Base-by-base conservation (phyloP, 345 rosid species). In the Durio zibethinus region DNA sequence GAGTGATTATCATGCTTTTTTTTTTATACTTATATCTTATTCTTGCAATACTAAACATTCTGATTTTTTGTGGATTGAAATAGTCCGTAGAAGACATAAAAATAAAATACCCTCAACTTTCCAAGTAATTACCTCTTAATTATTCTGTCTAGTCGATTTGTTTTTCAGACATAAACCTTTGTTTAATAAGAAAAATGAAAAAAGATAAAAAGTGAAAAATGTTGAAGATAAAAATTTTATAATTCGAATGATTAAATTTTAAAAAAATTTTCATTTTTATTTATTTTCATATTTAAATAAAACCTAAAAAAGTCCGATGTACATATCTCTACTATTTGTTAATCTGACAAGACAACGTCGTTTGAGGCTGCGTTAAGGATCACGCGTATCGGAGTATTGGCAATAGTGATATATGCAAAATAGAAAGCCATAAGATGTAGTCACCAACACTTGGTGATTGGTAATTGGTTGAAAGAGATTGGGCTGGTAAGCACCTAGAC, bases 401-500 rank as follows among this genome's bases (percentile, higher is more conserved):
- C 18, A 64, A 14, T 48, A 48, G 35, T 23, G 42, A 42, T 31
- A 72, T 33, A 18, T 35, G 43, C n/a, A 15, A 47, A 64, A 42
- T 47, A 73, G 71, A 70, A 31, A n/a, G 20, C 20, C 14, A 53
- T 36, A 6, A 40, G 72, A 47, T 80, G 35, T 50, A 21, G 31
- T 29, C 56, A 25, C 38, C 29, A 80, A 65, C 80, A 77, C 47
- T 16, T 81, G 84, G 50, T 43, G 10, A 8, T 0, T 40, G 31
- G 3, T 64, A 14, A 80, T 81, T 82, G 84, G 83, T 2, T 10
- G 10, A 2, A 48, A 20, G 43, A 57, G 18, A 72, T 29, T 35
- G 76, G 62, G 76, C 72, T 84, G 78, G 79, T 64, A 47, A 73
- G 80, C 75, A 77, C 61, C 40, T 52, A 23, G 68, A 15, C 59